A percentile compares a stretch with the other conserved stretches of the same genome.
Conservation (phyloP, 345 rosid species). For the Eucalyptus marginata region DNA sequence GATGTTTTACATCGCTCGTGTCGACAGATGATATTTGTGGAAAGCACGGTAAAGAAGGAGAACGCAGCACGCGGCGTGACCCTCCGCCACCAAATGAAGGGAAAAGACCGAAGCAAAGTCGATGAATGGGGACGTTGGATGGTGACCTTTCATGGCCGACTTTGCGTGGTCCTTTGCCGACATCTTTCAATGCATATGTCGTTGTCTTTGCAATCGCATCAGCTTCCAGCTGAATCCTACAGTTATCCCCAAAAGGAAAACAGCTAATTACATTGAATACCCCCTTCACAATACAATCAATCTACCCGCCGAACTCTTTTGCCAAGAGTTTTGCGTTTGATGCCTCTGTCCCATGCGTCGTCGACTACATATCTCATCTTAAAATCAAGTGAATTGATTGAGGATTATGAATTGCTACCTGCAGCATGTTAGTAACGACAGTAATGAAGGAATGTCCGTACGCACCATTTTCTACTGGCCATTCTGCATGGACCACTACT, state of each 20-base stretch:
- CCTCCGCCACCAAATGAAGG: neutral
- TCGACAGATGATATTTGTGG: neutral
- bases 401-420: neutral
- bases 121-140: neutral
- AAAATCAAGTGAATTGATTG: neutral
- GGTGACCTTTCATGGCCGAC: neutral
- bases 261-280: neutral
- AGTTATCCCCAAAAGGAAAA: neutral
- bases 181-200: neutral
- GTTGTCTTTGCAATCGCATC: neutral
- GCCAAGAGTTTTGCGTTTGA: neutral
- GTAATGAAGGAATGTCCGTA: too few relatives aligned
- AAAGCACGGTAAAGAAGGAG: neutral
- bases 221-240: neutral
- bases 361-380: neutral
- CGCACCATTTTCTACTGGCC: neutral
- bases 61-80: neutral
- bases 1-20: neutral
- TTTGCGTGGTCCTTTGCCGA: neutral
- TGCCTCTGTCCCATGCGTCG: neutral
- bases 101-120: neutral
- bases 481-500: neutral
- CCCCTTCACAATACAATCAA: neutral
- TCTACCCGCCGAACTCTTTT: neutral
- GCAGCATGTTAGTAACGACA: neutral